phyloP scores from a whole-genome alignment of 2,329 filamentous ascomycete species.

The Nothopassalora personata region DNA sequence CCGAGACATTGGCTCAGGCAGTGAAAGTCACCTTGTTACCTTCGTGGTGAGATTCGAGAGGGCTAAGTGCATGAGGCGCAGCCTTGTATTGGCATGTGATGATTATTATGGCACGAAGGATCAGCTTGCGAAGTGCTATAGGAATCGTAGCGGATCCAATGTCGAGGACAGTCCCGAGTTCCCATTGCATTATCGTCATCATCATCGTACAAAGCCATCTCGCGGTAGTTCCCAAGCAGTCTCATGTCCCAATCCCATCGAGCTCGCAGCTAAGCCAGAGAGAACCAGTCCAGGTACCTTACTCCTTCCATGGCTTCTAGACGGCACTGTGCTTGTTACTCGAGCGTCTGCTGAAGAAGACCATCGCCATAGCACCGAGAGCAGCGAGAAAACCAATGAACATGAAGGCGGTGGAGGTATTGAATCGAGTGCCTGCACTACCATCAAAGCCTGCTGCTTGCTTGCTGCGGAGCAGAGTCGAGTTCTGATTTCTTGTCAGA shows the following conservation, averaged over 20 bases:
- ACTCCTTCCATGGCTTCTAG: neutral
- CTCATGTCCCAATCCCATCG: neutral
- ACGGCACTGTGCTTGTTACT: neutral
- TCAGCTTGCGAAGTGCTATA: too few relatives aligned
- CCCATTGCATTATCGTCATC: neutral
- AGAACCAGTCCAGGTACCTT: neutral
- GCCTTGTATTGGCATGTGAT: too few relatives aligned
- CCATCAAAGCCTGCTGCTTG: too few relatives aligned
- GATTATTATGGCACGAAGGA: too few relatives aligned
- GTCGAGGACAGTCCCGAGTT: too few relatives aligned
- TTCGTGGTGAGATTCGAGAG: too few relatives aligned
- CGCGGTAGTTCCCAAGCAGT: neutral
- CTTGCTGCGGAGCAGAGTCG: neutral
- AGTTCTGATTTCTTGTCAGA: neutral
- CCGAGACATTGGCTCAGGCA: too few relatives aligned
- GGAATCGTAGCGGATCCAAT: too few relatives aligned
- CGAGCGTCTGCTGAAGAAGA: conserved; percentile 3
- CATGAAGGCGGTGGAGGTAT: conserved; percentile 12
- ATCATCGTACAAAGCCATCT: neutral
- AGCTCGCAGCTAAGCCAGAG: neutral
- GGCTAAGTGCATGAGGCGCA: too few relatives aligned
- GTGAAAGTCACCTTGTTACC: too few relatives aligned
- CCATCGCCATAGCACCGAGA: conserved; percentile 4
- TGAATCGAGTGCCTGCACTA: neutral
- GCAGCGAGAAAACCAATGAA: conserved; percentile 10